A percentile compares a stretch with the other conserved stretches of the same genome.
phyloP scores from a whole-genome alignment of 2,329 filamentous ascomycete species.

The Exophiala lecanii-corni region DNA sequence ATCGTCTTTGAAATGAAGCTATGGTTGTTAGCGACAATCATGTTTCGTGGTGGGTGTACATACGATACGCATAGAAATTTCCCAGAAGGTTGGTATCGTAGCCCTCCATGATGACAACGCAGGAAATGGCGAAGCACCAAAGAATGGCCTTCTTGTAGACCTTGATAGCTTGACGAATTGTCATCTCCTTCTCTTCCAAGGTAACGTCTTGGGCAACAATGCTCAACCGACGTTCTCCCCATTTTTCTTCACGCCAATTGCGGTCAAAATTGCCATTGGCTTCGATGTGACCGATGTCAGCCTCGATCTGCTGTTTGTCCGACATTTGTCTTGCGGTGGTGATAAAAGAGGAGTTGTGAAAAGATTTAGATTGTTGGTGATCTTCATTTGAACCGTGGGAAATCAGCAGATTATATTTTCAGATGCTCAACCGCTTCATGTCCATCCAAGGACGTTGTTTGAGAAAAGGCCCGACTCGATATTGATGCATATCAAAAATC shows the following conservation, averaged over 20 bases:
- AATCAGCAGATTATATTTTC: too few relatives aligned
- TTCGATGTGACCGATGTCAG: conserved; percentile 4
- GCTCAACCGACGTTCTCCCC: conserved; percentile 13
- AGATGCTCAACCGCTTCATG: too few relatives aligned
- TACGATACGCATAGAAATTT: conserved; percentile 45
- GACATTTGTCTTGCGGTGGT: too few relatives aligned
- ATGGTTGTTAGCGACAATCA: not conserved
- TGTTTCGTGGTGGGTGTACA: not conserved
- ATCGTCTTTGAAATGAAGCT: conserved; percentile 17
- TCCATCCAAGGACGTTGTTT: too few relatives aligned
- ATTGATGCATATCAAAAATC: too few relatives aligned
- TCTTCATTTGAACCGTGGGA: too few relatives aligned
- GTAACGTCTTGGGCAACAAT: conserved; percentile 11
- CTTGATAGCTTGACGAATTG: conserved; percentile 20
- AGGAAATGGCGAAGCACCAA: conserved; percentile 40
- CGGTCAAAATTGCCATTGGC: conserved; percentile 17
- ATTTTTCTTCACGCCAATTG: conserved; percentile 16
- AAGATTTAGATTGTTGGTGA: too few relatives aligned
- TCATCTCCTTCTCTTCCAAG: conserved; percentile 21
- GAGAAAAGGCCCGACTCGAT: too few relatives aligned
- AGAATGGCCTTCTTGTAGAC: conserved; percentile 29
- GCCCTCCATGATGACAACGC: conserved; percentile 49
- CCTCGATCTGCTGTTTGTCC: too few relatives aligned
- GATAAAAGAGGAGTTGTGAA: too few relatives aligned
- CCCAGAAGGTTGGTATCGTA: conserved; percentile 50